Conservation (phyloP, 371 early-diverging fungal genomes). For the Apophysomyces trapeziformis region DNA sequence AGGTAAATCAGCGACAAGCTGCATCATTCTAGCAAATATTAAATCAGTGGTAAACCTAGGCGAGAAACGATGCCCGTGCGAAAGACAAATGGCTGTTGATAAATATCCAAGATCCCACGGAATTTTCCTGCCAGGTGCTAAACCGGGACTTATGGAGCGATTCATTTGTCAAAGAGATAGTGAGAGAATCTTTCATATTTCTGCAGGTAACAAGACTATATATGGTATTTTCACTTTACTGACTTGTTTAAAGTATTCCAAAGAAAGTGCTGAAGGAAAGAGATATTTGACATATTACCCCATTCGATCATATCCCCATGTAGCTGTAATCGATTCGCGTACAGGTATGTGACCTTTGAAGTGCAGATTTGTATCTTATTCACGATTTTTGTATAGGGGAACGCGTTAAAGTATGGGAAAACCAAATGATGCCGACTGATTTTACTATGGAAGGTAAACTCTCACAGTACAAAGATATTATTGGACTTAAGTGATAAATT, state of each 20-base stretch:
- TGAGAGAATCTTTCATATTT: constrained; percentile 84
- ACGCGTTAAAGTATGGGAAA: constrained; percentile 71
- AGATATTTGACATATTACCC: constrained; percentile 77
- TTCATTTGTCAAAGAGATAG: constrained; percentile 71
- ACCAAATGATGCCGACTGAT: constrained; percentile 55
- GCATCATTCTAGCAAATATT: background rate
- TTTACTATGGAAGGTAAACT: constrained; percentile 71
- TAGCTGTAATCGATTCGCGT: constrained; percentile 88
- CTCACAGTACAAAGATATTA: background rate
- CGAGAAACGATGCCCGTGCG: constrained; percentile 68
- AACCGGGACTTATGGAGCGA: constrained; percentile 95
- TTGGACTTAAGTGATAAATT: background rate
- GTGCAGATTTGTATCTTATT: background rate
- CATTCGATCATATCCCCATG: constrained; percentile 74
- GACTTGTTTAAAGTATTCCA: constrained; percentile 51
- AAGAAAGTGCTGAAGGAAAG: constrained; percentile 73
- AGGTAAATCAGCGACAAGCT: constrained; percentile 35
- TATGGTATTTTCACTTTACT: background rate
- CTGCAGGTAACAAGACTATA: constrained; percentile 60
- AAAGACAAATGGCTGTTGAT: constrained; percentile 85
- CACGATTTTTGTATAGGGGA: constrained; percentile 52
- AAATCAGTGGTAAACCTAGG: constrained; percentile 38
- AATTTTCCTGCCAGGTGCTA: constrained; percentile 87
- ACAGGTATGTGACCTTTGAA: constrained; percentile 66
- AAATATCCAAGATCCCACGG: constrained; percentile 83